These are phyloP conservation scores for Lodderomyces beijingensis DNA, from an alignment of 1,139 yeast genomes.

Conservation along the genomic window DNA sequence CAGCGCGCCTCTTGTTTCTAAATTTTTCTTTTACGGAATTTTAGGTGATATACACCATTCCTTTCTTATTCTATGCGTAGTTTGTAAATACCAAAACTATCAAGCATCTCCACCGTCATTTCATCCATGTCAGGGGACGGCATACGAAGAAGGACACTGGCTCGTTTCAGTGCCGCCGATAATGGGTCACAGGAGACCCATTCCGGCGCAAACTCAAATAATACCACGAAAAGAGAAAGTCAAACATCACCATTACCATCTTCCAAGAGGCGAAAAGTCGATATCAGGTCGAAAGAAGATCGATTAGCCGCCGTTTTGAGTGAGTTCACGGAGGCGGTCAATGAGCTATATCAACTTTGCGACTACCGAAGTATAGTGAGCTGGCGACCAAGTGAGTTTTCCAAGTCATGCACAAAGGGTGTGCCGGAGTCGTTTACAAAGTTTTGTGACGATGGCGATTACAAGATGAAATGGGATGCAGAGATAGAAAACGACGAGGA, in stretches of 20 bases:
- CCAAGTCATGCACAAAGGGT: slow-evolving; percentile 20
- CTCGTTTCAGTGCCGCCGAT: slow-evolving; percentile 8
- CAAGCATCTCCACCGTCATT: no score
- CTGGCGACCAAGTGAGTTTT: slow-evolving; percentile 54
- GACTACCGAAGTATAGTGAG: slow-evolving; percentile 56
- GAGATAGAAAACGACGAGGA: slow-evolving; percentile 23
- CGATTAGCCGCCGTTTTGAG: slow-evolving; percentile 33
- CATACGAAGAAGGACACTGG: slow-evolving; percentile 11
- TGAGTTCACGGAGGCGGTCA: slow-evolving; percentile 43
- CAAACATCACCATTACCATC: background rate
- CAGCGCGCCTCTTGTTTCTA: no score
- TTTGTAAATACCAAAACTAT: no score
- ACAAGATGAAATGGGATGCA: slow-evolving; percentile 32
- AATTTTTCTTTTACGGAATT: no score
- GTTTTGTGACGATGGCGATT: slow-evolving; percentile 24
- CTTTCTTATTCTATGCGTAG: no score
- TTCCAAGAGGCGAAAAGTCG: slow-evolving; percentile 11
- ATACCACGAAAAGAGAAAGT: no score
- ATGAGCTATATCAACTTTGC: slow-evolving; percentile 53
- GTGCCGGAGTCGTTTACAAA: slow-evolving; percentile 35
- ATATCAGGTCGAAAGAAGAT: slow-evolving; percentile 15
- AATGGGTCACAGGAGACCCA: background rate
- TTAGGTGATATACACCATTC: no score
- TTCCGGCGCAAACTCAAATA: no score
- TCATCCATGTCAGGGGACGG: no score